phyloP scores from a whole-genome alignment of 2,329 filamentous ascomycete species.

The Botrytis sinoallii region DNA sequence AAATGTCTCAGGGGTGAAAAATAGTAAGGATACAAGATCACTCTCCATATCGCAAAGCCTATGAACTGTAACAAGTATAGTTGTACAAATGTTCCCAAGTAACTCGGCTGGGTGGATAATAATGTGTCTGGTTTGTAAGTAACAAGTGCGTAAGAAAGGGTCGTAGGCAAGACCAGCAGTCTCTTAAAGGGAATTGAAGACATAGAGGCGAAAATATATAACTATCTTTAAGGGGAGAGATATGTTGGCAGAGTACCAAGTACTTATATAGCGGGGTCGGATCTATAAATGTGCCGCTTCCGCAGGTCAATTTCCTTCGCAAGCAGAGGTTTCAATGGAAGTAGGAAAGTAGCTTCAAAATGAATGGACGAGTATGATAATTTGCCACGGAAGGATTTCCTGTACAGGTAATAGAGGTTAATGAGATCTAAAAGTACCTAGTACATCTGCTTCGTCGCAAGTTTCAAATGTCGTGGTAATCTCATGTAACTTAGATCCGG shows the following conservation, averaged over 20 bases:
- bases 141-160: constrained; percentile 29
- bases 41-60: constrained; percentile 40
- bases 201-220: constrained; percentile 19
- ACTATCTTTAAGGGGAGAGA: neutral
- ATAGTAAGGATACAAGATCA: constrained; percentile 55
- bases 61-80: constrained; percentile 42
- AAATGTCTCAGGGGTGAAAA: constrained; percentile 57
- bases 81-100: constrained; percentile 41
- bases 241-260: neutral
- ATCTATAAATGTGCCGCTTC: neutral
- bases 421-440: neutral
- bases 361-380: neutral
- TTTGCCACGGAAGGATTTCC: neutral
- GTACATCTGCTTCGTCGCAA: constrained; percentile 1
- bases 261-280: neutral
- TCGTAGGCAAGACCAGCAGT: constrained; percentile 28
- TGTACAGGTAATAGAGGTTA: neutral
- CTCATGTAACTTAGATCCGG: constrained; percentile 1
- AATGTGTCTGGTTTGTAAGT: constrained; percentile 29
- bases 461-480: constrained; percentile 10
- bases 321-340: neutral
- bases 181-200: constrained; percentile 30
- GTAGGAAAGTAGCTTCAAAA: neutral
- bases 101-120: constrained; percentile 32
- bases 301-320: neutral